A percentile compares a stretch with the other conserved stretches of the same genome.
Conservation (phyloP, 106 monocot genomes). For the Triglochin maritima region DNA sequence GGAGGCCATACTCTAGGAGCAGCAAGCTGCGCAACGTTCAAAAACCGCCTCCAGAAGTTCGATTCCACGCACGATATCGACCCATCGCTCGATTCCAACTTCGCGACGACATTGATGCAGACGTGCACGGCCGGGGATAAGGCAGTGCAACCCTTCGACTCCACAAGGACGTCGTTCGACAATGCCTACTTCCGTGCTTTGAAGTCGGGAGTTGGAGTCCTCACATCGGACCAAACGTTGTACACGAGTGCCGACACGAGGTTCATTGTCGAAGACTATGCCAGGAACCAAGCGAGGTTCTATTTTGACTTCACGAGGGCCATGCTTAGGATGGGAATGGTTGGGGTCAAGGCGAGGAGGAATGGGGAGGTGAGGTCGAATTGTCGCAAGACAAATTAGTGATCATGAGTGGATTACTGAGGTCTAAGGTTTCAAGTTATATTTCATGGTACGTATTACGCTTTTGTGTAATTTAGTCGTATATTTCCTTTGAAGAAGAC, state of each 20-base stretch:
- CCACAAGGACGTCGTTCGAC: constrained; percentile 45
- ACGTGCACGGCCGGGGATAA: constrained; percentile 43
- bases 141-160: constrained; percentile 35
- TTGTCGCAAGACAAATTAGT: constrained; percentile 57
- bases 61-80: constrained; percentile 35
- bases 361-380: constrained; percentile 47
- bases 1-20: constrained; percentile 66
- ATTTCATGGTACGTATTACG: too few relatives aligned
- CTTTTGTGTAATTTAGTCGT: too few relatives aligned
- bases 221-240: constrained; percentile 58
- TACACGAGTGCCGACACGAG: constrained; percentile 28
- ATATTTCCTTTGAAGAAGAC: too few relatives aligned
- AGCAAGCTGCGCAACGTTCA: constrained; percentile 60
- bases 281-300: constrained; percentile 54
- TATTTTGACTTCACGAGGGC: constrained; percentile 56
- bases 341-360: constrained; percentile 50
- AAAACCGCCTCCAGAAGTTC: constrained; percentile 37
- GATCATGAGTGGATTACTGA: not conserved
- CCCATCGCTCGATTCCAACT: constrained; percentile 29
- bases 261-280: constrained; percentile 34
- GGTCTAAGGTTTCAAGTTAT: too few relatives aligned
- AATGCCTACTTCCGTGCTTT: constrained; percentile 41
- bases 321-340: constrained; percentile 69
- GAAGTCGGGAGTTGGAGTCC: constrained; percentile 31
- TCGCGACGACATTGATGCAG: constrained; percentile 14